Evolutionary conservation across 2,329 filamentous ascomycete species (phyloP).

Genomic region (Stagonosporopsis cucurbitacearum): DNA sequence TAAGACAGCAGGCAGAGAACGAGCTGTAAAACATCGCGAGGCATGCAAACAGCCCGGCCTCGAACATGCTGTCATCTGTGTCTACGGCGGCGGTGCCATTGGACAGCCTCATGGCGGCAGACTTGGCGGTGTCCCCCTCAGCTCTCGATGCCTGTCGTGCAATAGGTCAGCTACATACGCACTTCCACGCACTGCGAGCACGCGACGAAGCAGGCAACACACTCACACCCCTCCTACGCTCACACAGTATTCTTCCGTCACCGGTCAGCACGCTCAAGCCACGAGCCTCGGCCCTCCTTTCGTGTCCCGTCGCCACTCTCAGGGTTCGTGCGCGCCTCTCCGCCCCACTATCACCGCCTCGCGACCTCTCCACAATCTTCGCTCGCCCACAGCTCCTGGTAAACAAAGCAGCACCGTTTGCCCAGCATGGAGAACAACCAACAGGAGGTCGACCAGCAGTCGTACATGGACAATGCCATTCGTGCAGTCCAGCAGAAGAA

Average conservation of each 20-base stretch:
- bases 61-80: conserved; percentile 15
- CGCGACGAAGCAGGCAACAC: conserved; percentile 37
- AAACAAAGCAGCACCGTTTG: conserved; percentile 21
- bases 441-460: conserved; percentile 47
- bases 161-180: conserved; percentile 31
- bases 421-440: conserved; percentile 47
- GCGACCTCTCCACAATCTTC: conserved; percentile 30
- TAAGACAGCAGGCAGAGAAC: not conserved
- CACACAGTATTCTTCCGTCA: conserved; percentile 6
- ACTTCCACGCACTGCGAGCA: conserved; percentile 35
- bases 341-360: conserved; percentile 43
- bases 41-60: conserved; percentile 8
- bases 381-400: conserved; percentile 32
- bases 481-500: conserved; percentile 94
- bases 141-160: conserved; percentile 21
- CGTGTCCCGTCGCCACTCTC: conserved; percentile 40
- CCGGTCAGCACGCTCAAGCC: conserved; percentile 21
- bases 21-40: not conserved
- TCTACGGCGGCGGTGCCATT: conserved; percentile 4
- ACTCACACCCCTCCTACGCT: conserved; percentile 3
- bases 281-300: conserved; percentile 40
- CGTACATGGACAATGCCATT: conserved; percentile 80
- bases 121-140: conserved; percentile 20
- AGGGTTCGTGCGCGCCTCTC: conserved; percentile 30
- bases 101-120: conserved; percentile 5